Conservation (phyloP, 805 yeast species). For the Cyberlindnera misumaiensis region DNA sequence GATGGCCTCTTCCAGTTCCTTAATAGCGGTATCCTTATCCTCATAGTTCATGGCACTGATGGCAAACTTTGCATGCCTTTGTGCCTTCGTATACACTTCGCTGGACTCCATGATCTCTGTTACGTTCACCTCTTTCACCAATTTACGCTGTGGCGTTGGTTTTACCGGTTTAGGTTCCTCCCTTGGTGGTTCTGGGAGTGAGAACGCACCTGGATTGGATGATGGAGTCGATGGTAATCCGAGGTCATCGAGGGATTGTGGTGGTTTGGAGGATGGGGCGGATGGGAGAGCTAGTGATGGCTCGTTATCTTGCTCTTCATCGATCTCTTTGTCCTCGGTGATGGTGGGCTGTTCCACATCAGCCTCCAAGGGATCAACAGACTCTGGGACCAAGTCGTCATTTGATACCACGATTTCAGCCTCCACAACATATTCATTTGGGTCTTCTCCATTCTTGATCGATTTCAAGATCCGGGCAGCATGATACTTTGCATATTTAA, state of each 20-base stretch:
- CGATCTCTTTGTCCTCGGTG: constrained; percentile 7
- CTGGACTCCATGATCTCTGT: constrained; percentile 45
- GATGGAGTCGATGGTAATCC: constrained; percentile 7
- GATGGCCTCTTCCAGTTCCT: constrained; percentile 50
- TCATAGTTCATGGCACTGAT: constrained; percentile 76
- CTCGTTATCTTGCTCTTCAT: constrained; percentile 1
- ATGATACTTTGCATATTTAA: constrained; percentile 58
- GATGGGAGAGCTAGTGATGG: neutral
- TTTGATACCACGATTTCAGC: neutral
- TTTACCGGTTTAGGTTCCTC: constrained; percentile 2
- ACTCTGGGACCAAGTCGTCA: neutral
- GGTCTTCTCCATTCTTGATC: constrained; percentile 43
- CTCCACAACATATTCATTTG: constrained; percentile 37
- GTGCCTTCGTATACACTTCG: constrained; percentile 52
- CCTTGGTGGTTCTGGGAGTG: constrained; percentile 11
- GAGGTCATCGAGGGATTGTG: neutral
- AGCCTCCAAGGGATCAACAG: neutral
- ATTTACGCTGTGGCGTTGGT: neutral
- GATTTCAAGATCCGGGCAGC: constrained; percentile 51
- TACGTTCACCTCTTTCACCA: constrained; percentile 26
- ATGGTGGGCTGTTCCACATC: constrained; percentile 7
- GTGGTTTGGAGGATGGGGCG: neutral
- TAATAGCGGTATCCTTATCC: constrained; percentile 61
- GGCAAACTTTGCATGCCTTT: constrained; percentile 68
- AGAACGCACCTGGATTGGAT: neutral